Conservation (phyloP, 768 basidiomycete genomes). For the Russula abietina region DNA sequence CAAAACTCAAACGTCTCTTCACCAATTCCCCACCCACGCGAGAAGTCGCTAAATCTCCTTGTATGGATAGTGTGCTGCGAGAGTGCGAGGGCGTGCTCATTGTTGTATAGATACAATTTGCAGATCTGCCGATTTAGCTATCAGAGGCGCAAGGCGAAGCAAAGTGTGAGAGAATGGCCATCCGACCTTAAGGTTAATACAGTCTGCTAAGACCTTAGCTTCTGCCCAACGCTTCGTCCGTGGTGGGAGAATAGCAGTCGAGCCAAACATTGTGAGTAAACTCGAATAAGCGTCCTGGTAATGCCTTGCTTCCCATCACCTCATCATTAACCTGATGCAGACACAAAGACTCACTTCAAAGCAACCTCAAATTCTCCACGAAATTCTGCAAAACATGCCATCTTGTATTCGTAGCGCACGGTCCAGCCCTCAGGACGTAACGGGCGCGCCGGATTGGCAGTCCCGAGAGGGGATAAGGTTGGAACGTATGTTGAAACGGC, state of each 20-base stretch:
- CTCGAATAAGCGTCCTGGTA: constrained; percentile 90
- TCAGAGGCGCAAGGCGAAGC: background rate
- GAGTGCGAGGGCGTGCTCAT: constrained; percentile 74
- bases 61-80: constrained; percentile 83
- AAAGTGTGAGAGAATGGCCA: background rate
- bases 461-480: constrained; percentile 43
- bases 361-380: constrained; percentile 89
- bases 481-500: constrained; percentile 44
- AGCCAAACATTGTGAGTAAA: constrained; percentile 82
- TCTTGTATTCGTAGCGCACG: constrained; percentile 95
- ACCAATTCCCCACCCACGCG: constrained; percentile 90
- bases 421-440: constrained; percentile 89
- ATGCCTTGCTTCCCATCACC: constrained; percentile 48
- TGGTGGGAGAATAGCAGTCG: constrained; percentile 78
- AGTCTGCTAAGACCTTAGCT: constrained; percentile 93
- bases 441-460: constrained; percentile 43
- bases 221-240: constrained; percentile 98
- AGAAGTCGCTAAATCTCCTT: constrained; percentile 78
- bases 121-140: constrained; percentile 50
- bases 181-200: constrained; percentile 80
- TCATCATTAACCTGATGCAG: constrained; percentile 9
- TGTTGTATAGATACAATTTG: constrained; percentile 88
- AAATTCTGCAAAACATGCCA: constrained; percentile 95
- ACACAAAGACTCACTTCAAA: constrained; percentile 58
- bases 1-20: constrained; percentile 96